Conservation (phyloP, 1,284 basidiomycete species). For the Ceratobasidium sp. region DNA sequence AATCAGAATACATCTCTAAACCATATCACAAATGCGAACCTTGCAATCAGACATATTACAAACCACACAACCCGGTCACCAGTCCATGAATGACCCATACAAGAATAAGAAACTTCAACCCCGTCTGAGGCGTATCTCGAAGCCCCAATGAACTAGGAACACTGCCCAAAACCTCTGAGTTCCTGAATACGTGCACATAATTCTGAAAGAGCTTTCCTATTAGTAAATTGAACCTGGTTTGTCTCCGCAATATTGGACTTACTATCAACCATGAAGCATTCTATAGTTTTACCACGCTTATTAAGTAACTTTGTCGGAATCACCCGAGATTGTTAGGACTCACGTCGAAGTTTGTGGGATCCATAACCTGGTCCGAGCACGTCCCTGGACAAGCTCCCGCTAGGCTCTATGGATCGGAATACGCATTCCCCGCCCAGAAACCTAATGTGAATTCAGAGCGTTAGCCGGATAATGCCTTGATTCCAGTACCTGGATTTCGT, state of each 20-base stretch:
- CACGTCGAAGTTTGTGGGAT: conserved; percentile 65
- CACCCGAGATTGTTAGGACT: conserved; percentile 25
- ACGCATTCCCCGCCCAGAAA: conserved; percentile 74
- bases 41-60: too few relatives aligned
- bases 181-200: neutral
- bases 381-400: conserved; percentile 75
- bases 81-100: too few relatives aligned
- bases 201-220: neutral
- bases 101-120: too few relatives aligned
- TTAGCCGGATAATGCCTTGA: too few relatives aligned
- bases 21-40: too few relatives aligned
- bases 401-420: conserved; percentile 74
- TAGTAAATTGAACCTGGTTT: neutral
- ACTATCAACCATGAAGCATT: conserved; percentile 32
- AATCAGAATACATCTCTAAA: too few relatives aligned
- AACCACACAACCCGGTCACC: too few relatives aligned
- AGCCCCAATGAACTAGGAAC: neutral
- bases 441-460: neutral
- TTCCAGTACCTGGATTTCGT: conserved; percentile 42
- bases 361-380: conserved; percentile 68
- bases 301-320: neutral
- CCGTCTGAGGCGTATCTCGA: too few relatives aligned
- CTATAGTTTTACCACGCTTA: neutral
- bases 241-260: neutral
- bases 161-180: neutral